A percentile compares a stretch with the other conserved stretches of the same genome.
Evolutionary conservation across 2,329 filamentous ascomycete species (phyloP).

Genomic region (Akanthomyces uredinophilus): DNA sequence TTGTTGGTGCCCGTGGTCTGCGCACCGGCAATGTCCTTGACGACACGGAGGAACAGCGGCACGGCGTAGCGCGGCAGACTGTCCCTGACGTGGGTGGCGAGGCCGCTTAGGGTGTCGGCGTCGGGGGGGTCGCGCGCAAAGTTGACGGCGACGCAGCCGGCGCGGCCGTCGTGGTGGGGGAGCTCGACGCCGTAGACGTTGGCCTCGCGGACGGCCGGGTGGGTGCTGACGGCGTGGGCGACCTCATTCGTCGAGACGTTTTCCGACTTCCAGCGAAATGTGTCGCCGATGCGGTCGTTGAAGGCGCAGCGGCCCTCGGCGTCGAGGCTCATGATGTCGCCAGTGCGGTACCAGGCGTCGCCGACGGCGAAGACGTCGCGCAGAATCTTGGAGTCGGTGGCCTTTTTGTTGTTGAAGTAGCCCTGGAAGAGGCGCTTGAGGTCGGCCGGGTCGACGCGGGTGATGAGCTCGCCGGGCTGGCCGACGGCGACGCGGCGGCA

Average conservation of each 20-base stretch:
- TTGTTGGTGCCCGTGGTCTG: conserved; percentile 81
- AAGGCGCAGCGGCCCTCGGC: conserved; percentile 70
- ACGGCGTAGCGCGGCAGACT: conserved; percentile 68
- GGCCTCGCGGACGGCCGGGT: conserved; percentile 65
- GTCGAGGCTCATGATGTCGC: conserved; percentile 74
- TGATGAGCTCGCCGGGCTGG: conserved; percentile 71
- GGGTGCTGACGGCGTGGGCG: conserved; percentile 64
- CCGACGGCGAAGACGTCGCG: conserved; percentile 67
- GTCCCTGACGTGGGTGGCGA: conserved; percentile 54
- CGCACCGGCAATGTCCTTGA: conserved; percentile 46
- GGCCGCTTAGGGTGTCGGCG: conserved; percentile 45
- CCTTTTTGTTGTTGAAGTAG: conserved; percentile 69
- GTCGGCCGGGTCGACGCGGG: conserved; percentile 60
- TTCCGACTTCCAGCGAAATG: conserved; percentile 76
- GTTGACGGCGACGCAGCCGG: conserved; percentile 71
- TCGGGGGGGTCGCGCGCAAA: conserved; percentile 42
- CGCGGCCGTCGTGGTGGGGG: conserved; percentile 76
- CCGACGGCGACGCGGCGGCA: conserved; percentile 55
- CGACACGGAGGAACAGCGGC: conserved; percentile 70
- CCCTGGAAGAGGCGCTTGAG: conserved; percentile 67
- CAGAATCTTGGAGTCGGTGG: conserved; percentile 69
- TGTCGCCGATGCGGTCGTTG: conserved; percentile 73
- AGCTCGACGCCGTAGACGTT: conserved; percentile 82
- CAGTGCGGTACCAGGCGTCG: conserved; percentile 78
- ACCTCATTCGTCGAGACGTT: conserved; percentile 82